These are phyloP conservation scores for Kitagawia praeruptora DNA, from an alignment of 129 eudicot species.

Conservation along the genomic window DNA sequence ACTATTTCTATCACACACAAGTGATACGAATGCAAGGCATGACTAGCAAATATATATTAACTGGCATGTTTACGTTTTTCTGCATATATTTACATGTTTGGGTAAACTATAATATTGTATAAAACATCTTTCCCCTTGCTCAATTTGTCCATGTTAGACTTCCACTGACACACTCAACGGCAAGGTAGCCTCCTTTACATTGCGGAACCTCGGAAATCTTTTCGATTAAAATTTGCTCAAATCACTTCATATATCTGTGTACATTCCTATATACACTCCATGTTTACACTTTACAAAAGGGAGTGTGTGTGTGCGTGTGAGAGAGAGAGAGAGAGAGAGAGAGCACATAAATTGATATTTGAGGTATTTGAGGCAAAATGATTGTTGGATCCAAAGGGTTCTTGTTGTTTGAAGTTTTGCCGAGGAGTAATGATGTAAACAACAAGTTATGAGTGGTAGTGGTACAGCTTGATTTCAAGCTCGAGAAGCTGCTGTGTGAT, in stretches of 20 bases:
- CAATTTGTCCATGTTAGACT: neutral
- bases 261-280: too few species aligned
- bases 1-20: neutral
- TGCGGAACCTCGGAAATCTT: too few species aligned
- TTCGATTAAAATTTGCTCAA: too few species aligned
- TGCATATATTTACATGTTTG: too few species aligned
- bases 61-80: neutral
- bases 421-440: constrained; percentile 3
- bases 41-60: neutral
- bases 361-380: neutral
- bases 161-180: too few species aligned
- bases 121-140: neutral
- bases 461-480: constrained; percentile 13
- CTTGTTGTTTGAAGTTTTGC: constrained; percentile 1
- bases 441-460: constrained; percentile 7
- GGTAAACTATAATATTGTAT: too few species aligned
- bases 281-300: too few species aligned
- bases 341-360: neutral
- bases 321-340: too few species aligned
- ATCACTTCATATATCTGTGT: too few species aligned
- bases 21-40: neutral
- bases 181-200: too few species aligned
- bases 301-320: too few species aligned
- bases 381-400: neutral
- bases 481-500: constrained; percentile 24